These are phyloP conservation scores for Myrica gale DNA, from an alignment of 306 rosid species.

Conservation along the genomic window DNA sequence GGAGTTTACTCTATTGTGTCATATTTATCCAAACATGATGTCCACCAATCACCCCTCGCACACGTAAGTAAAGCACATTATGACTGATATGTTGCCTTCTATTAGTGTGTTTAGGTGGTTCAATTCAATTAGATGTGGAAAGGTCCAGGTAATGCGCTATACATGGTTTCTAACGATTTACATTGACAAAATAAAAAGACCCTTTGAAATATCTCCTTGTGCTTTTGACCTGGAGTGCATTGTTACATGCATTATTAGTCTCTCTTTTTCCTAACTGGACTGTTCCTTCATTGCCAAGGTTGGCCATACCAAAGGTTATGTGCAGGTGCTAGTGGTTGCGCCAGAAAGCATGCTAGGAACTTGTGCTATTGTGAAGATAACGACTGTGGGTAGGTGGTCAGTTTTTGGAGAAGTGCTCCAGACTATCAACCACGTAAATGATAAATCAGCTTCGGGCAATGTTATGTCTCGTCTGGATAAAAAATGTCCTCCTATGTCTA, in stretches of 20 bases:
- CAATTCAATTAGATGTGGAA: background rate
- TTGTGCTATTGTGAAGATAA: constrained; percentile 75
- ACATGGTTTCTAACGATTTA: background rate
- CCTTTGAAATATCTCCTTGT: constrained; percentile 13
- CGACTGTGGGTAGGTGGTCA: constrained; percentile 92
- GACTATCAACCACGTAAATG: constrained; percentile 38
- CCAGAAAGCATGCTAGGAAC: constrained; percentile 78
- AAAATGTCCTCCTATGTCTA: constrained; percentile 33
- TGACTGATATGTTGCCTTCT: background rate
- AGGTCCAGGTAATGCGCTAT: background rate
- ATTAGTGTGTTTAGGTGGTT: background rate
- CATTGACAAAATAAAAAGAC: background rate
- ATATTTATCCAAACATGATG: background rate
- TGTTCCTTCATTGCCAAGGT: constrained; percentile 53
- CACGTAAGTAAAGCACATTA: background rate
- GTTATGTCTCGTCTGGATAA: constrained; percentile 27
- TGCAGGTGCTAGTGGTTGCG: constrained; percentile 80
- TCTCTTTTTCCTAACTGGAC: constrained; percentile 23
- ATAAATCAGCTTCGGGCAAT: constrained; percentile 32
- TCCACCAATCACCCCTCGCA: background rate
- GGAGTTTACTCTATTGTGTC: no score
- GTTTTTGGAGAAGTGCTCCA: constrained; percentile 87
- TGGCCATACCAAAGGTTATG: constrained; percentile 94
- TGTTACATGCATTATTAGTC: constrained; percentile 7
- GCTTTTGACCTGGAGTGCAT: constrained; percentile 2